Base-by-base conservation (phyloP, 148 eudicot species). In the Camellia sinensis region DNA sequence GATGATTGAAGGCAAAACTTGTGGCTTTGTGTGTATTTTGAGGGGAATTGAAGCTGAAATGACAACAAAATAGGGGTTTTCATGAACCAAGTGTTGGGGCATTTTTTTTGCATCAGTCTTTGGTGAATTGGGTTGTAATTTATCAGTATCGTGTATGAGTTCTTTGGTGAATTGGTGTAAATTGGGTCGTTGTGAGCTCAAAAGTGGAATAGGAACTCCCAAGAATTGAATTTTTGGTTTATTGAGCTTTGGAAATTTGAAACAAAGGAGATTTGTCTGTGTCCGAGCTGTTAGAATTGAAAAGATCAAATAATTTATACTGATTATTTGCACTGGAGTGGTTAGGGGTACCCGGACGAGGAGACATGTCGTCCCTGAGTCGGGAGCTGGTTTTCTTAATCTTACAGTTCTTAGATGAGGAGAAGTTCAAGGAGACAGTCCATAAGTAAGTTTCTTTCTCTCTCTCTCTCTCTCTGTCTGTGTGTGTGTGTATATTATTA, bases 401-500 rank as follows among this genome's bases (percentile, higher is more conserved):
- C 54, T 83, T 87, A 72, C 91, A 89, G 83, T 89, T 89, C 86
- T 81, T 89, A 62, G 89, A 89, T 61, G 91, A 89, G 84, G 91
- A 89, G 83, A 89, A 89, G 85, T 89, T 89, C 87, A 89, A 89
- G 82, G 91, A 89, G 74, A 85, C 91, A 43, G 91, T 89, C 10
- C 91, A 89, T 75, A 89, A 89, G 91, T 89, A 81, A 85, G 91
- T 85, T 43, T 22, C 37, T 72, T 70, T 80, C 17, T 44, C 13
- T 53, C 15, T 57, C 57, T 48, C 13, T 81, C 4, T 22, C 37
- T 72, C 70, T 80, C 17, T 44, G 13, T 53, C n/a, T 57, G 50
- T 48, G 8, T n/a, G n/a, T n/a, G n/a, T n/a, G n/a, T 29, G 37
- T 29, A 29, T 29, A 29, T 29, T 29, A 29, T 53, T 54, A 37